Evolutionary conservation across 2,329 filamentous ascomycete genomes (phyloP).

Genomic region (Geosmithia flava): DNA sequence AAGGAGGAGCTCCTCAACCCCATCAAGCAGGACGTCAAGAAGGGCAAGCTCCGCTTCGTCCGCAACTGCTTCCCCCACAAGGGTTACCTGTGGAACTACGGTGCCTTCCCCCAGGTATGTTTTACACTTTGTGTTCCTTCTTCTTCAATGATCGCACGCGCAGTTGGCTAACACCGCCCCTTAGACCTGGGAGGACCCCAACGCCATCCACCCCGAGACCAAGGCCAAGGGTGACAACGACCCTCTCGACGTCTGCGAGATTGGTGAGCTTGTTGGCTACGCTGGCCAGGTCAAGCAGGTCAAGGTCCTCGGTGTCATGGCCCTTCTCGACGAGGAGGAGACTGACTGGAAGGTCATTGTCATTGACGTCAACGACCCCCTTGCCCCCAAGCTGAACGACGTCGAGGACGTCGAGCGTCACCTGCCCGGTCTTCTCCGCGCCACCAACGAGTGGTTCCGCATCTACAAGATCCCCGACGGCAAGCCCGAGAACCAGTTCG

Average conservation of each 20-base stretch:
- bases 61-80: constrained; percentile 99
- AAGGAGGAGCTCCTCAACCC: constrained; percentile 98
- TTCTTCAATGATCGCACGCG: background rate
- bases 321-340: constrained; percentile 97
- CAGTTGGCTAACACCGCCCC: background rate
- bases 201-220: constrained; percentile 90
- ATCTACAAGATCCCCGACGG: constrained; percentile 99
- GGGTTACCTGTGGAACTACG: constrained; percentile 99
- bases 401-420: constrained; percentile 98
- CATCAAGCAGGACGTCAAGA: constrained; percentile 99
- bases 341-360: constrained; percentile 99
- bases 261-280: constrained; percentile 95
- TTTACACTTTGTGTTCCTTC: background rate
- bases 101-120: constrained; percentile 90
- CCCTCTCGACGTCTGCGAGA: constrained; percentile 98
- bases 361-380: constrained; percentile 94
- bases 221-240: constrained; percentile 99
- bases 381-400: constrained; percentile 93
- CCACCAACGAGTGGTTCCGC: constrained; percentile 99
- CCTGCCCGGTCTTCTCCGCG: constrained; percentile 88
- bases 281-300: constrained; percentile 97
- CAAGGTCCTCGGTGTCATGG: constrained; percentile 99
- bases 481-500: constrained; percentile 99
- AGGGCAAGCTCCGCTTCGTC: constrained; percentile 98
- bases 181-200: constrained; percentile 99